These are phyloP conservation scores for Phytophthora pluvialis DNA, from an alignment of 352 stramenopile genomes.

Conservation along the genomic window DNA sequence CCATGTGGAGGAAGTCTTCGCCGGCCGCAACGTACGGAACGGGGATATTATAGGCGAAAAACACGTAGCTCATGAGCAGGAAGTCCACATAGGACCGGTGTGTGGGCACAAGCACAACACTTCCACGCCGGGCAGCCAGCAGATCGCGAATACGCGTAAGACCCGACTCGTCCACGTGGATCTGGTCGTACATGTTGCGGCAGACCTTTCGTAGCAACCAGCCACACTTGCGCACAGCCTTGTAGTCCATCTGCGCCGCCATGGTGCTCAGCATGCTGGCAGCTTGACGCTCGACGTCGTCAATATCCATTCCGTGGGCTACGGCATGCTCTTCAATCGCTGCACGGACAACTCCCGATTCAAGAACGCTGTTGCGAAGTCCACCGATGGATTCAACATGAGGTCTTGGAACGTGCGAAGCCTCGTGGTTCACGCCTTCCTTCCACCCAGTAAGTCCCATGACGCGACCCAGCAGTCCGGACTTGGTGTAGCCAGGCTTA, in stretches of 20 bases:
- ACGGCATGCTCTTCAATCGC: constrained; percentile 57
- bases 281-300: constrained; percentile 65
- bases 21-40: constrained; percentile 84
- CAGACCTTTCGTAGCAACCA: constrained; percentile 86
- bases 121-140: constrained; percentile 52
- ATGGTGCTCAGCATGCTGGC: constrained; percentile 75
- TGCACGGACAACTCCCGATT: constrained; percentile 57
- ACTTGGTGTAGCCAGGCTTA: constrained; percentile 88
- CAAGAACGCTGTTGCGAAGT: constrained; percentile 78
- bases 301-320: constrained; percentile 37
- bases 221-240: constrained; percentile 73
- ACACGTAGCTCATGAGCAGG: constrained; percentile 87
- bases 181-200: constrained; percentile 88
- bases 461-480: constrained; percentile 77
- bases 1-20: constrained; percentile 85
- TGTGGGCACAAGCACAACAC: constrained; percentile 84
- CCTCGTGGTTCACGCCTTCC: constrained; percentile 88
- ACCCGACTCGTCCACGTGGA: constrained; percentile 84
- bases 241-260: constrained; percentile 81
- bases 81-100: constrained; percentile 90
- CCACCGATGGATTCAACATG: constrained; percentile 67
- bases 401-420: constrained; percentile 79
- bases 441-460: constrained; percentile 90
- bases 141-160: constrained; percentile 74
- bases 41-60: constrained; percentile 89